Conservation (phyloP, 495 filamentous ascomycete genomes). For the Penicillium bialowiezense region DNA sequence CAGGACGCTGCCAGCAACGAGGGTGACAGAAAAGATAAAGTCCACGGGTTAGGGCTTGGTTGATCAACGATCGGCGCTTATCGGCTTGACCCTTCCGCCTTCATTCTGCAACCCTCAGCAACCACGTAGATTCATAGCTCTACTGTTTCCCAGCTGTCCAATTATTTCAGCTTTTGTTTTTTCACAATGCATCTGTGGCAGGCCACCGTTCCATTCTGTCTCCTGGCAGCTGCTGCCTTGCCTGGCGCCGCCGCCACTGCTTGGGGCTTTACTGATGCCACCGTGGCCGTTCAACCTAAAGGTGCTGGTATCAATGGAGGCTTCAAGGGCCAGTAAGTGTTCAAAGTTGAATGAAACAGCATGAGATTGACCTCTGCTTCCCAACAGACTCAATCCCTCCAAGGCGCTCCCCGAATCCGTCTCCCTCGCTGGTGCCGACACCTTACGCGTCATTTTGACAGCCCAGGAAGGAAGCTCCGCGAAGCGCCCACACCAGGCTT, state of each 20-base stretch:
- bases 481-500: conserved; percentile 89
- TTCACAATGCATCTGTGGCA: conserved; percentile 44
- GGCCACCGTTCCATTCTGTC: conserved; percentile 35
- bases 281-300: conserved; percentile 71
- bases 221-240: conserved; percentile 37
- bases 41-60: conserved; percentile 25
- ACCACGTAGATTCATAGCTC: neutral
- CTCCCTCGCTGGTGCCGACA: conserved; percentile 63
- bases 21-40: conserved; percentile 24
- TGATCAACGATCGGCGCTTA: conserved; percentile 25
- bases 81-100: conserved; percentile 27
- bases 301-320: conserved; percentile 59
- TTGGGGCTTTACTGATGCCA: conserved; percentile 86
- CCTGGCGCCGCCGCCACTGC: conserved; percentile 61
- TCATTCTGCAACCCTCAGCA: conserved; percentile 21
- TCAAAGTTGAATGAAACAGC: neutral
- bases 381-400: conserved; percentile 57
- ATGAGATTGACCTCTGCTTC: conserved; percentile 13
- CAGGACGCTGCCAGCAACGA: neutral
- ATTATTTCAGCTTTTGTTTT: conserved; percentile 7
- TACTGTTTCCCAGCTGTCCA: conserved; percentile 6
- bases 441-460: conserved; percentile 78
- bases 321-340: conserved; percentile 68
- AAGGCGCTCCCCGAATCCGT: conserved; percentile 64
- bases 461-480: conserved; percentile 72